These are phyloP conservation scores for Boletus edulis DNA, from an alignment of 768 basidiomycete species.

Conservation along the genomic window DNA sequence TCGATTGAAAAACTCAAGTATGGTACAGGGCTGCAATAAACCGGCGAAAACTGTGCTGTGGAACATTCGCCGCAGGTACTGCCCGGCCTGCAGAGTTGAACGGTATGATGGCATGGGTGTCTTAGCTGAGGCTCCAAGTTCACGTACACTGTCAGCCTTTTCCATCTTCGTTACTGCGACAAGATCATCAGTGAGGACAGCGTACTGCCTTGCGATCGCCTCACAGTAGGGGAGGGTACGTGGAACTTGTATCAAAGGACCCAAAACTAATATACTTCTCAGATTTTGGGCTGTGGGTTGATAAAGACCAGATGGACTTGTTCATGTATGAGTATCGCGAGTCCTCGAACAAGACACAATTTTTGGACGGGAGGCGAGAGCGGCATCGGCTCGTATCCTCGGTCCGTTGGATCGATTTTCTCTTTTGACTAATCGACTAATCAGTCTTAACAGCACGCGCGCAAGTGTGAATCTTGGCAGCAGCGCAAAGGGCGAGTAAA, in stretches of 20 bases:
- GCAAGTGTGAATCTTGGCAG: slow-evolving; percentile 8
- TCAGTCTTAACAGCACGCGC: slow-evolving; percentile 8
- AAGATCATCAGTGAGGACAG: neutral
- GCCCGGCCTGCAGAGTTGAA: slow-evolving; percentile 7
- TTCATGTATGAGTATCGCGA: slow-evolving; percentile 3
- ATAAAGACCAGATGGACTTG: slow-evolving; percentile 8
- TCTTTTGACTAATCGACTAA: neutral
- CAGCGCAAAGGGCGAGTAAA: slow-evolving; percentile 5
- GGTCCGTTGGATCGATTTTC: neutral
- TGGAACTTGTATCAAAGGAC: neutral
- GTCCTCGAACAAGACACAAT: slow-evolving; percentile 1
- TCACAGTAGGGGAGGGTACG: slow-evolving; percentile 4
- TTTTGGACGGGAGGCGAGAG: slow-evolving; percentile 1
- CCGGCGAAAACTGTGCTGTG: slow-evolving; percentile 8
- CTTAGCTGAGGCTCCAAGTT: neutral
- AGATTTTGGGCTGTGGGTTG: slow-evolving; percentile 7
- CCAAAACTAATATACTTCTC: neutral
- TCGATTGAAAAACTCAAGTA: neutral
- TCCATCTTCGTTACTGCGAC: neutral
- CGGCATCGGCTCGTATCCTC: neutral
- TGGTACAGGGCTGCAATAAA: slow-evolving; percentile 11
- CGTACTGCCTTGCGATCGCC: slow-evolving; percentile 1
- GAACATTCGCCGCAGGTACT: slow-evolving; percentile 20
- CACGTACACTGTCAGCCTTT: slow-evolving; percentile 2
- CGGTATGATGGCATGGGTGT: slow-evolving; percentile 1